Base-by-base conservation (phyloP, 176 grass and related monocot species). In the Aegilops umbellulata region DNA sequence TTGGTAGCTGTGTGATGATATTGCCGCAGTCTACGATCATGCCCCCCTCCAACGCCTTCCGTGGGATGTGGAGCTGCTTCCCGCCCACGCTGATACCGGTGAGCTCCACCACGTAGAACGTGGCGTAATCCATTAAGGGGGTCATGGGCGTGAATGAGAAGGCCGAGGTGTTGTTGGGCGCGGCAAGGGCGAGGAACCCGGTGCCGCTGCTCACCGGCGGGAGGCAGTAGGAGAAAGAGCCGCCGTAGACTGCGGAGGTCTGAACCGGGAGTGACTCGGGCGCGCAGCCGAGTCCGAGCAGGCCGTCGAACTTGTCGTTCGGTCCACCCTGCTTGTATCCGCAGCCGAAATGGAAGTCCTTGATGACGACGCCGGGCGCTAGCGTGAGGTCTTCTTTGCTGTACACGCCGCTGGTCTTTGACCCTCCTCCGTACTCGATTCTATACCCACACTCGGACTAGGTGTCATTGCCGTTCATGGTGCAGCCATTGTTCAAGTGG, bases 11-110 rank as follows among this genome's bases (percentile, higher is more conserved):
- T 0, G 87, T 91, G 76, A 95, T 74, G 58, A 93, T 71, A 13
- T 85, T 85, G 7, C 95, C 95, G 0, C 89, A 93, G 58, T 97
- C 95, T 1, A 95, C 84, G 62, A 97, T 72, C 74, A 88, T 91
- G 13, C 92, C 82, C 0, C 74, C 53, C 1, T 60, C 13, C 69
- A 95, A 93, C 19, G 82, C 89, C 7, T 67, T 58, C 10, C 80
- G 8, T 8, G 66, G 60, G 44, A 97, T 61, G 3, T 32, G 6
- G 3, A 95, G 76, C 17, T 30, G 38, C 38, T 39, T 39, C 38
- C 38, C 38, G 38, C 38, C 38, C 0, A 39, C 38, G 9, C 38
- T 39, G 38, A 39, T 39, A 39, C 38, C 9, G 8, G 38, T 39
- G 38, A 39, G 38, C 38, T 39, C 2, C 9, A 39, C 38, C 38